Conservation (phyloP, 2,329 filamentous ascomycete species). For the Teratosphaeria pseudoeucalypti region DNA sequence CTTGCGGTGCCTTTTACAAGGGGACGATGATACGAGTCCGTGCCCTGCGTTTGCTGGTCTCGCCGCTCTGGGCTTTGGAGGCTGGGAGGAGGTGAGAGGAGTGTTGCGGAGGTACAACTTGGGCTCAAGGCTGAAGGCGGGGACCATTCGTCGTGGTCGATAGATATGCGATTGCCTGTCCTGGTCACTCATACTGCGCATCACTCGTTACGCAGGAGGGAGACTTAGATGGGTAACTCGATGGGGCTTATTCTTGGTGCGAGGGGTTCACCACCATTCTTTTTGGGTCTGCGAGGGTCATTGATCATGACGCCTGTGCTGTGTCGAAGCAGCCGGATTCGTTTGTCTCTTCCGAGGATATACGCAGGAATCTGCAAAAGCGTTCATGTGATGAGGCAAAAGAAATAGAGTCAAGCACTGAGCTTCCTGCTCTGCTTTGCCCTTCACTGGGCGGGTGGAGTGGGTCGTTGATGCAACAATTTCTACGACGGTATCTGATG, state of each 20-base stretch:
- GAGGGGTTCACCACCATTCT: constrained; percentile 56
- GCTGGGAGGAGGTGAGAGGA: constrained; percentile 26
- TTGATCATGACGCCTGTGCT: constrained; percentile 33
- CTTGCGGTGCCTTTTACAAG: constrained; percentile 15
- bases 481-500: constrained; percentile 40
- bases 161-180: constrained; percentile 93
- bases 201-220: constrained; percentile 16
- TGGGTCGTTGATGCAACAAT: constrained; percentile 16
- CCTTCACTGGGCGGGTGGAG: constrained; percentile 23
- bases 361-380: constrained; percentile 2
- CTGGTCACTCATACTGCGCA: neutral
- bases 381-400: constrained; percentile 81
- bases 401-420: constrained; percentile 99
- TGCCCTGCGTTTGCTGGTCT: constrained; percentile 25
- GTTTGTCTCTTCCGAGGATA: constrained; percentile 15
- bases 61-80: constrained; percentile 23
- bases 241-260: constrained; percentile 99
- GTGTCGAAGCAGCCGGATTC: constrained; percentile 61
- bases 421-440: constrained; percentile 38
- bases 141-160: constrained; percentile 80
- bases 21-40: constrained; percentile 90
- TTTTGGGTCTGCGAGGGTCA: constrained; percentile 32
- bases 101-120: constrained; percentile 27
- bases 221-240: constrained; percentile 67
- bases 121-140: constrained; percentile 42